Percentiles rank a stretch among this genome's conserved stretches.
phyloP scores from a whole-genome alignment of 257 asterid genomes.

The Eucommia ulmoides region DNA sequence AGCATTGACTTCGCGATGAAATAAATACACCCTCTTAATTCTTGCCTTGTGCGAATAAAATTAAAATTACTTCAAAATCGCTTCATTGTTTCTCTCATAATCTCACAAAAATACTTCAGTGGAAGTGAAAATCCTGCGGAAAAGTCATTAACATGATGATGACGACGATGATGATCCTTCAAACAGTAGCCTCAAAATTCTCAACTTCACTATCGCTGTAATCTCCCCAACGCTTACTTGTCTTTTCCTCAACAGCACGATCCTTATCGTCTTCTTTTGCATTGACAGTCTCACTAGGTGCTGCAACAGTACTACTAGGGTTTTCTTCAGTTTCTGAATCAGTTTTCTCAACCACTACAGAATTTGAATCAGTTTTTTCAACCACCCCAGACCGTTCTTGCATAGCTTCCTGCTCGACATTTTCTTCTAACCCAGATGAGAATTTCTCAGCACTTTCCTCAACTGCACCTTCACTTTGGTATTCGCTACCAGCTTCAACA shows the following conservation, averaged over 20 bases:
- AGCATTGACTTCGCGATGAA: too few species aligned
- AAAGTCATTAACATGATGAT: too few species aligned
- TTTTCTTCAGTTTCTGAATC: constrained; percentile 20
- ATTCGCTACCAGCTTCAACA: constrained; percentile 24
- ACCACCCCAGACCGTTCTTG: constrained; percentile 8
- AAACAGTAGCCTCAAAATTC: too few species aligned
- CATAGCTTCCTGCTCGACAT: constrained; percentile 14
- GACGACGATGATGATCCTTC: too few species aligned
- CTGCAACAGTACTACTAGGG: constrained; percentile 14
- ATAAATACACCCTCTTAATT: too few species aligned
- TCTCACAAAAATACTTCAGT: too few species aligned
- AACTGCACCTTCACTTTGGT: constrained; percentile 8
- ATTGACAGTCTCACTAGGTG: constrained; percentile 13
- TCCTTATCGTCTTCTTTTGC: constrained; percentile 18
- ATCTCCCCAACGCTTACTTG: constrained; percentile 66
- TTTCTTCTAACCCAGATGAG: too few species aligned
- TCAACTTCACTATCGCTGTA: constrained; percentile 63
- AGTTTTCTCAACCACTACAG: constrained; percentile 20
- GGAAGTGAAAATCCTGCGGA: too few species aligned
- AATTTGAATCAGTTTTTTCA: constrained; percentile 19
- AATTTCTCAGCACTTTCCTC: constrained; percentile 22
- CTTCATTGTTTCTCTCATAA: too few species aligned
- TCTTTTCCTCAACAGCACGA: constrained; percentile 25
- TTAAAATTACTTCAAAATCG: too few species aligned
- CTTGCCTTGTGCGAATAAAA: too few species aligned